phyloP scores from a whole-genome alignment of 257 asterid species.

The Solanum chiquidenum region DNA sequence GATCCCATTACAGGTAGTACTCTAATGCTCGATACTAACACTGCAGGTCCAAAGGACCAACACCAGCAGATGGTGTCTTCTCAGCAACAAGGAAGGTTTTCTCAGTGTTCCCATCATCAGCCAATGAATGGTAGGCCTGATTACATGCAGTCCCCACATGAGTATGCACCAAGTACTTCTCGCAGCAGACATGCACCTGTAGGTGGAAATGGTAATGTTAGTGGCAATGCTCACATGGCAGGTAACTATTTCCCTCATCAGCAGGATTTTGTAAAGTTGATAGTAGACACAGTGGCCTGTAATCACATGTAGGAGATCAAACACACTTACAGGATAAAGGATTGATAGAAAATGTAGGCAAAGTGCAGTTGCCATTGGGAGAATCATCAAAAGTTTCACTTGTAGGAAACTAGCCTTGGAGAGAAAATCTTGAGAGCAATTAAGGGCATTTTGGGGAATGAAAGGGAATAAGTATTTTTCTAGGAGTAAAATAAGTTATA shows the following conservation, averaged over 20 bases:
- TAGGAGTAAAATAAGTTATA: neutral
- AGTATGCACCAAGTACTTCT: neutral
- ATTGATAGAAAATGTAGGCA: neutral
- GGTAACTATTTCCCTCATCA: neutral
- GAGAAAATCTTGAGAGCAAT: neutral
- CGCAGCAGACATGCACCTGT: neutral
- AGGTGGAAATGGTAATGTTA: neutral
- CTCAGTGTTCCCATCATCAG: neutral
- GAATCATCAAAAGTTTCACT: neutral
- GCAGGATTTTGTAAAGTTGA: neutral
- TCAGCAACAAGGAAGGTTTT: neutral
- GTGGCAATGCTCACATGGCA: neutral
- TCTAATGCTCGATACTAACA: neutral
- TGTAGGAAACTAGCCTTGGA: neutral
- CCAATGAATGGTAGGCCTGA: no score
- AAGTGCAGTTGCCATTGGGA: neutral
- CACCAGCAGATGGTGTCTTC: neutral
- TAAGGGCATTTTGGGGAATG: neutral
- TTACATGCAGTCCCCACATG: neutral
- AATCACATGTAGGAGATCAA: neutral
- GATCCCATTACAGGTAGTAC: neutral
- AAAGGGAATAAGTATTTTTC: no score
- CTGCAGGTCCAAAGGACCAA: neutral
- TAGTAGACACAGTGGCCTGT: neutral
- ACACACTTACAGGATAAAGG: neutral